A percentile compares a stretch with the other conserved stretches of the same genome.
phyloP scores from a whole-genome alignment of 495 filamentous ascomycete species.

The Penicillium roqueforti region DNA sequence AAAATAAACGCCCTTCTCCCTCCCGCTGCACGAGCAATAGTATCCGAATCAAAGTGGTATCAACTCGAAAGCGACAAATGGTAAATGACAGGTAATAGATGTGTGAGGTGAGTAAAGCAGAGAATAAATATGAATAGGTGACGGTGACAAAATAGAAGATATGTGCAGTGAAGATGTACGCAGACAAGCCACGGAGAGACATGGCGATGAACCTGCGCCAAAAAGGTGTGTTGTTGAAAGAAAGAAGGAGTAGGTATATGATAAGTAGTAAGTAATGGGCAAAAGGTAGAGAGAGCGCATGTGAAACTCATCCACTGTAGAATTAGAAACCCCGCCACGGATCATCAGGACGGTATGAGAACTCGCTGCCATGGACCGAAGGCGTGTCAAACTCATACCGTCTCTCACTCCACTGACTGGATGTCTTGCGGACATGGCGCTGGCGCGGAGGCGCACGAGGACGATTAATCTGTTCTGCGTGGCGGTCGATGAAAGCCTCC shows the following conservation, averaged over 20 bases:
- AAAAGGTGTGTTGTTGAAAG: background rate
- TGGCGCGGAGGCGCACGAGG: conserved; percentile 17
- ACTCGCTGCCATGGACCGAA: conserved; percentile 30
- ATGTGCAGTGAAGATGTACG: conserved; percentile 10
- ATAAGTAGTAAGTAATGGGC: background rate
- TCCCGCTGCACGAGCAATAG: conserved; percentile 3
- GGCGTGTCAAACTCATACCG: conserved; percentile 32
- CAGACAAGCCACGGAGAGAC: background rate
- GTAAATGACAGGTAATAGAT: background rate
- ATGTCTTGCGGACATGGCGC: conserved; percentile 33
- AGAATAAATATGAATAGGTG: conserved; percentile 2
- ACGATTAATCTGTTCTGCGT: conserved; percentile 33
- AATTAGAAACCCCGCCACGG: conserved; percentile 39
- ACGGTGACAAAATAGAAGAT: conserved; percentile 1
- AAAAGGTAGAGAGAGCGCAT: background rate
- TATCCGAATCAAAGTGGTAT: conserved; percentile 21
- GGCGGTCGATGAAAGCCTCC: conserved; percentile 74
- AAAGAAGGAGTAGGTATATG: background rate
- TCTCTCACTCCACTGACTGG: conserved; percentile 37
- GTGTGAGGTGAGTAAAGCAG: background rate
- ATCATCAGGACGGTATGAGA: conserved; percentile 36
- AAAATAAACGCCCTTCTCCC: conserved; percentile 2
- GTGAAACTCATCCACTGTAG: background rate
- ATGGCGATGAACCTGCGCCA: conserved; percentile 8
- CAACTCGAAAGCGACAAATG: conserved; percentile 13